These are phyloP conservation scores for Penicillium sp. DNA, from an alignment of 2,329 filamentous ascomycete genomes.

Conservation along the genomic window DNA sequence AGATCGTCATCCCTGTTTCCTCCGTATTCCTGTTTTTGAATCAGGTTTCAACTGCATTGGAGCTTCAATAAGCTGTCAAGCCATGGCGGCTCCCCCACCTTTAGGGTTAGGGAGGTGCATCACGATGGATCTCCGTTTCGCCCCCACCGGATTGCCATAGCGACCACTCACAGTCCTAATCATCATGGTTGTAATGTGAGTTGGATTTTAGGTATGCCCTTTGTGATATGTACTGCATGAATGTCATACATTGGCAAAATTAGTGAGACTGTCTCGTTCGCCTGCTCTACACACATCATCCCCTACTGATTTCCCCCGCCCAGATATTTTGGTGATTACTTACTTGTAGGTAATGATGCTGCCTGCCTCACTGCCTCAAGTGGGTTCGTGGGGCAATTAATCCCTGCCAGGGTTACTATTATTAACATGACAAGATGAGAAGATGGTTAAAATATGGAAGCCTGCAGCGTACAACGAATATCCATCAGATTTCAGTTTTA, in stretches of 20 bases:
- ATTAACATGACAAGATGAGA: background rate
- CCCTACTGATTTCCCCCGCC: slow-evolving; percentile 7
- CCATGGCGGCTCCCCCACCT: slow-evolving; percentile 11
- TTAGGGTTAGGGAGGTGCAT: slow-evolving; percentile 10
- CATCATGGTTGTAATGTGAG: background rate
- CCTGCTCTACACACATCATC: background rate
- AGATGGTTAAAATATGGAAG: slow-evolving; percentile 3
- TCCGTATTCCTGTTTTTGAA: slow-evolving; percentile 8
- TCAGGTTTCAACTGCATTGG: slow-evolving; percentile 19
- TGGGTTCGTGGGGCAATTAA: background rate
- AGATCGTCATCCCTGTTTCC: slow-evolving; percentile 17
- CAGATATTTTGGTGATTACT: background rate
- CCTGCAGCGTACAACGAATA: background rate
- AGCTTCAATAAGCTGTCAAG: slow-evolving; percentile 17
- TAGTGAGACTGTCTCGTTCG: slow-evolving; percentile 13
- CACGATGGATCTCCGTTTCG: slow-evolving; percentile 3
- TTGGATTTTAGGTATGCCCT: background rate
- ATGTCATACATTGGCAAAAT: slow-evolving; percentile 5
- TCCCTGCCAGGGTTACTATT: slow-evolving; percentile 8
- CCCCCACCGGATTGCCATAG: slow-evolving; percentile 21
- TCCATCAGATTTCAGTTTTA: background rate
- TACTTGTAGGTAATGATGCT: slow-evolving; percentile 3
- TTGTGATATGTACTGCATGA: background rate
- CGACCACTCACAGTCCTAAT: slow-evolving; percentile 10
- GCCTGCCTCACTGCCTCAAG: slow-evolving; percentile 18